phyloP scores from a whole-genome alignment of 257 asterid genomes.

The Marsdenia floribunda region DNA sequence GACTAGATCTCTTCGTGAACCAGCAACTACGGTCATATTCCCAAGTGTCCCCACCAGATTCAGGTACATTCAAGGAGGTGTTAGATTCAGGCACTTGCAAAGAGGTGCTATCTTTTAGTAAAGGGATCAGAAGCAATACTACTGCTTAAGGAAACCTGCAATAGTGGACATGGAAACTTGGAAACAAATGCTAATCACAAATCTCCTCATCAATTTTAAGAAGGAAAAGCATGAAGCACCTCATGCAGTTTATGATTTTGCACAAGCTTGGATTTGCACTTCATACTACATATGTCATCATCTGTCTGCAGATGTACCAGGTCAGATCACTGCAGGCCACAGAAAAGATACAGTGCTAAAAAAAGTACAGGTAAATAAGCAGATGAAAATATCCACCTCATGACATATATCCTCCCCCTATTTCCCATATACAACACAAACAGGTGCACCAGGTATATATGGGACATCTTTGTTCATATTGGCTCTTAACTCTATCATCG shows the following conservation, averaged over 20 bases:
- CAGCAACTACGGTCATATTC: conserved; percentile 53
- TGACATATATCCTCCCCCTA: conserved; percentile 88
- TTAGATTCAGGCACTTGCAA: conserved; percentile 50
- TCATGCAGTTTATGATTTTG: conserved; percentile 38
- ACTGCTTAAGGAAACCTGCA: conserved; percentile 37
- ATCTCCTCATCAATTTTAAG: neutral
- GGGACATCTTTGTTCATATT: conserved; percentile 72
- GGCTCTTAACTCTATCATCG: conserved; percentile 47
- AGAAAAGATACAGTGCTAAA: conserved; percentile 10
- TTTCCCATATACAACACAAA: conserved; percentile 70
- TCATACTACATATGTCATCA: conserved; percentile 84
- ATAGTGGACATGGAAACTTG: conserved; percentile 13
- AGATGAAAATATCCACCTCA: conserved; percentile 44
- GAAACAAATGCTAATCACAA: conserved; percentile 4
- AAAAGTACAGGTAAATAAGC: conserved; percentile 5
- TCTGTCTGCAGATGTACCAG: conserved; percentile 46
- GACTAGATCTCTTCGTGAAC: conserved; percentile 64
- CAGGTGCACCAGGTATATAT: conserved; percentile 74
- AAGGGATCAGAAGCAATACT: conserved; percentile 26
- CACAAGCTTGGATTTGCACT: conserved; percentile 67
- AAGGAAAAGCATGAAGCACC: conserved; percentile 36
- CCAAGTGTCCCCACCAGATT: conserved; percentile 62
- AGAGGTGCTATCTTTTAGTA: conserved; percentile 33
- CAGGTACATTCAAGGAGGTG: conserved; percentile 49
- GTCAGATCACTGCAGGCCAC: conserved; percentile 15